A percentile compares a stretch with the other conserved stretches of the same genome.
These are phyloP conservation scores for Solanum sejunctum DNA, from an alignment of 257 asterid genomes.

Conservation along the genomic window DNA sequence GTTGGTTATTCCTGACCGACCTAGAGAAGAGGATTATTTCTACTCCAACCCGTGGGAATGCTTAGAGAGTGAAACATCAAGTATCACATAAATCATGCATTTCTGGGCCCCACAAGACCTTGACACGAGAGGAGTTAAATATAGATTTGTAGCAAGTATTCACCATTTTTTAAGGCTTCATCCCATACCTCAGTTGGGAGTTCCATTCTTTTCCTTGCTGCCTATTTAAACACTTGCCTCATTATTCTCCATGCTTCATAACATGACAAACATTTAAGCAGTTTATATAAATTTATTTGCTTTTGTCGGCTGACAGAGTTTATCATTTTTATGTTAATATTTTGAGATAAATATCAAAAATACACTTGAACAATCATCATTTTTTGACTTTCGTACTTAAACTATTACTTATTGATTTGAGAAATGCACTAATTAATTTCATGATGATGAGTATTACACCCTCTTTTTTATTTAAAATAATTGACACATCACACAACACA, in stretches of 20 bases:
- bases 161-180: not conserved
- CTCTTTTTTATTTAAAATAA: too few species aligned
- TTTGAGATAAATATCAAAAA: too few species aligned
- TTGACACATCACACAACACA: too few species aligned
- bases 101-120: not conserved
- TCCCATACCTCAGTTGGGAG: not conserved
- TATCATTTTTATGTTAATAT: not conserved
- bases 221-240: not conserved
- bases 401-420: too few species aligned
- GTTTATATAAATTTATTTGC: not conserved
- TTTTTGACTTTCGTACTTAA: too few species aligned
- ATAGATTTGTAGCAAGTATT: conserved; percentile 13
- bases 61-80: conserved; percentile 35
- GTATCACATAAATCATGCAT: conserved; percentile 22
- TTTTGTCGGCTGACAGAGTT: not conserved
- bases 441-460: too few species aligned
- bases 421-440: too few species aligned
- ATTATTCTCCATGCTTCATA: not conserved
- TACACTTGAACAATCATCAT: too few species aligned
- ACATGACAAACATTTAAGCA: not conserved
- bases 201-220: not conserved
- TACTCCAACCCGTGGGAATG: conserved; percentile 93
- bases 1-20: conserved; percentile 69
- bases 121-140: conserved; percentile 24
- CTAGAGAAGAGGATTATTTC: conserved; percentile 95